Evolutionary conservation across 2,329 filamentous ascomycete species (phyloP).

Genomic region (Diaporthe eres): DNA sequence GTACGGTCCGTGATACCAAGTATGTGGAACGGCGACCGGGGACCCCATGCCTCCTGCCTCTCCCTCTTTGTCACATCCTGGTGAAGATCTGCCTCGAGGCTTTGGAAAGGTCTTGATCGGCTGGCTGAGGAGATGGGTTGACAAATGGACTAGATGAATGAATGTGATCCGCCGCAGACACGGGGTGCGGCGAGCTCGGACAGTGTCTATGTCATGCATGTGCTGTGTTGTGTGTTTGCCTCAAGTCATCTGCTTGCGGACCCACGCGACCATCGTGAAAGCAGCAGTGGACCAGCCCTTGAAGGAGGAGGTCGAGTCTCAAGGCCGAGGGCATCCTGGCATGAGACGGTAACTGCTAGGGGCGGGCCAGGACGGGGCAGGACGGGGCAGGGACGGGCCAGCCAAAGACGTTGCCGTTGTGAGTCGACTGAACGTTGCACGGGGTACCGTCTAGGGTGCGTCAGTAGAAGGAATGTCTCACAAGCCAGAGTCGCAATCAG

Average conservation of each 20-base stretch:
- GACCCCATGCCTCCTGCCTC: constrained; percentile 3
- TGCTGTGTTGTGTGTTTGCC: constrained; percentile 3
- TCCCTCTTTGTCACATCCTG: constrained; percentile 15
- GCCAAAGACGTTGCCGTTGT: constrained; percentile 21
- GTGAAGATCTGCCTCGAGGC: constrained; percentile 21
- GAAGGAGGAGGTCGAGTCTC: constrained; percentile 9
- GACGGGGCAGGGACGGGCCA: constrained; percentile 3
- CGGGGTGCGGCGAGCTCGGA: background rate
- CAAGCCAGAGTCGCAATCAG: constrained; percentile 20
- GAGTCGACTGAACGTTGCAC: constrained; percentile 28
- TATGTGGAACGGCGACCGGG: constrained; percentile 21
- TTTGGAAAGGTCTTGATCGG: background rate
- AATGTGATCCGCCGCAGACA: background rate
- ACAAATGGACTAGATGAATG: background rate
- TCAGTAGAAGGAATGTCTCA: constrained; percentile 31
- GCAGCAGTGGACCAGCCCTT: background rate
- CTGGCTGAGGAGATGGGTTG: background rate
- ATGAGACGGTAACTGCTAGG: constrained; percentile 13
- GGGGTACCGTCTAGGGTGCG: constrained; percentile 26
- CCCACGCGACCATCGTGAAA: background rate
- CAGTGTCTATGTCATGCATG: constrained; percentile 6
- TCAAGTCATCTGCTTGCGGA: constrained; percentile 17
- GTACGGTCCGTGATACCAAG: constrained; percentile 33
- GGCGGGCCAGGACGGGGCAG: constrained; percentile 12
- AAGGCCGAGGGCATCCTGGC: constrained; percentile 3